phyloP scores from a whole-genome alignment of 805 yeast species.

The Millerago galiae region DNA sequence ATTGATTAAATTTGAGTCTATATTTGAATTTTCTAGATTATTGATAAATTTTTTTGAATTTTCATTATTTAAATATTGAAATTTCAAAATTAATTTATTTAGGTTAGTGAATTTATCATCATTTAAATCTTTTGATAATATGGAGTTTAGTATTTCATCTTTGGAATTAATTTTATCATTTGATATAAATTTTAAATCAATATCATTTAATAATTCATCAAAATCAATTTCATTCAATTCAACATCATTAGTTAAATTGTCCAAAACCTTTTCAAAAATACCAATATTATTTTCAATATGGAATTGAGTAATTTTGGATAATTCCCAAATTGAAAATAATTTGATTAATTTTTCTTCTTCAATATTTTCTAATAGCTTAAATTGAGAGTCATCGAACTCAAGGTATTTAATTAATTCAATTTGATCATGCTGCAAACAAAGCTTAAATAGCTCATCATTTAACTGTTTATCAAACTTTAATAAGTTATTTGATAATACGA shows the following conservation, averaged over 20 bases:
- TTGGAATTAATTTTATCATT: neutral
- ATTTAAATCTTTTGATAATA: neutral
- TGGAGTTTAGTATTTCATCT: neutral
- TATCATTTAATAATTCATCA: too few relatives aligned
- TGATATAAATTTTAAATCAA: too few relatives aligned
- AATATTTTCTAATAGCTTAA: neutral
- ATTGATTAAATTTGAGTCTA: neutral
- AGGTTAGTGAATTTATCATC: neutral
- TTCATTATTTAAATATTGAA: conserved; percentile 1
- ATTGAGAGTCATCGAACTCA: neutral
- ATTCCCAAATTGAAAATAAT: conserved; percentile 1
- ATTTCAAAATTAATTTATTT: neutral
- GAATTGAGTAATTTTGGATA: neutral
- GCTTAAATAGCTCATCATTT: conserved; percentile 2
- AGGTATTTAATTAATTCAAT: conserved; percentile 1
- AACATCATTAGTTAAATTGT: neutral
- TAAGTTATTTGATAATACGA: neutral
- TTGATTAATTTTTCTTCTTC: conserved; percentile 1
- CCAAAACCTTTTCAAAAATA: conserved; percentile 2
- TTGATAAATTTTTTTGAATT: neutral
- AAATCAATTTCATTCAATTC: too few relatives aligned
- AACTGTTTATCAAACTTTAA: neutral
- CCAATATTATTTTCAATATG: conserved; percentile 2
- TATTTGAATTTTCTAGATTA: neutral
- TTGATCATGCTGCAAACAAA: conserved; percentile 1